A percentile compares a stretch with the other conserved stretches of the same genome.
These are phyloP conservation scores for Fagopyrum homotropicum DNA, from an alignment of 148 eudicot genomes.

Conservation along the genomic window DNA sequence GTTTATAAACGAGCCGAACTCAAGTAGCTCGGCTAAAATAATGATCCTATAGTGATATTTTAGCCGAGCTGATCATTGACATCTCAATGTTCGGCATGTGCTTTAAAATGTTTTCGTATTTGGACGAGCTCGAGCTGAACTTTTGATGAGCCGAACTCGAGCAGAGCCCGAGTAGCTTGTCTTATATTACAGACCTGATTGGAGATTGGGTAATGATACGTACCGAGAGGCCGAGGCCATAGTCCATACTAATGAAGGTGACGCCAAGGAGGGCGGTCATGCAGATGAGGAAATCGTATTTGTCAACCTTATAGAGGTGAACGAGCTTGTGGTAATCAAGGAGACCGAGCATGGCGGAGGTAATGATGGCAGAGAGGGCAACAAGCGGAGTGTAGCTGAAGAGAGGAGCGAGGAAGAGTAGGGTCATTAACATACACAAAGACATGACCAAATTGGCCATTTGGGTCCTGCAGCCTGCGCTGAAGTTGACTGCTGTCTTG, in stretches of 20 bases:
- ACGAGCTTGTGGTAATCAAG: conserved; percentile 49
- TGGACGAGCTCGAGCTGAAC: too few relatives aligned
- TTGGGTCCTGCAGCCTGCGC: conserved; percentile 65
- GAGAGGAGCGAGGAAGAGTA: conserved; percentile 71
- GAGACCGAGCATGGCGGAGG: conserved; percentile 77
- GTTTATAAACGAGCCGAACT: too few relatives aligned
- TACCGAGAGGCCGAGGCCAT: conserved; percentile 78
- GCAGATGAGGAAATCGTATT: conserved; percentile 74
- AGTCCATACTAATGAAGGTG: conserved; percentile 74
- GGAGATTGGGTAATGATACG: neutral
- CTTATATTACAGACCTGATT: too few relatives aligned
- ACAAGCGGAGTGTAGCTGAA: conserved; percentile 86
- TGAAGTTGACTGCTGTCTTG: conserved; percentile 75
- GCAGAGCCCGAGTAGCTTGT: too few relatives aligned
- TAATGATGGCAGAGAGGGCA: conserved; percentile 83
- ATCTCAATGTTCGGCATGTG: too few relatives aligned
- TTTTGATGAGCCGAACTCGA: too few relatives aligned
- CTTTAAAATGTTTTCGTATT: too few relatives aligned
- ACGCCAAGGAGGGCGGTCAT: conserved; percentile 78
- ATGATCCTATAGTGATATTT: too few relatives aligned
- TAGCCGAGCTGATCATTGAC: too few relatives aligned
- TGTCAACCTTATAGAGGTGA: conserved; percentile 69
- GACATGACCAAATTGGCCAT: conserved; percentile 81
- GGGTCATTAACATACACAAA: conserved; percentile 54
- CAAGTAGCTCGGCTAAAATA: too few relatives aligned